Evolutionary conservation across 169 alveolate genomes (phyloP).

Genomic region (Pseudocohnilembus persalinus): DNA sequence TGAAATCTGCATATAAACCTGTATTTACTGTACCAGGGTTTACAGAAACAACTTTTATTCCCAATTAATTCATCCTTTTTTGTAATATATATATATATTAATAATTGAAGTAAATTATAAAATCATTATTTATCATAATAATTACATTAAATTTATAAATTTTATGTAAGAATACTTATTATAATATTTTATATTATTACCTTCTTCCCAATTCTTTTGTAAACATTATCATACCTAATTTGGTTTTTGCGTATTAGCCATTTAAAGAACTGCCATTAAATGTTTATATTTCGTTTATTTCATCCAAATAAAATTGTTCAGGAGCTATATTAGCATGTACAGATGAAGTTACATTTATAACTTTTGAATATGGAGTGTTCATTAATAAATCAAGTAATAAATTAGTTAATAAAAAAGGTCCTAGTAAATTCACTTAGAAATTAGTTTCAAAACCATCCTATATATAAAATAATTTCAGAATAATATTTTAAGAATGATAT

Average conservation of each 20-base stretch:
- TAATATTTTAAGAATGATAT: neutral
- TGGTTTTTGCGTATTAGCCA: neutral
- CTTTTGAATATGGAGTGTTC: slow-evolving; percentile 18
- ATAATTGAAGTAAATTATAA: too few relatives aligned
- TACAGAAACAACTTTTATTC: slow-evolving; percentile 23
- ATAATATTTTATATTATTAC: too few relatives aligned
- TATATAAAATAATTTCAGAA: slow-evolving; percentile 2
- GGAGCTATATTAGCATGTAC: slow-evolving; percentile 22
- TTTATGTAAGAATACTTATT: too few relatives aligned
- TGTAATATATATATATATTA: neutral
- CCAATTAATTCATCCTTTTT: slow-evolving; percentile 2
- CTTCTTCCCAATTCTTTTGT: slow-evolving; percentile 4
- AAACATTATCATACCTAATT: slow-evolving; percentile 5
- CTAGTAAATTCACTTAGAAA: slow-evolving; percentile 32
- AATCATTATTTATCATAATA: too few relatives aligned
- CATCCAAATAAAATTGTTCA: neutral
- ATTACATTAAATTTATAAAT: too few relatives aligned
- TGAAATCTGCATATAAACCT: slow-evolving; percentile 1
- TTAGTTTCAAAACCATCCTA: slow-evolving; percentile 32
- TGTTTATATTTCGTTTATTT: neutral
- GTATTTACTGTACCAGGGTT: slow-evolving; percentile 43
- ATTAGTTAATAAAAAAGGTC: slow-evolving; percentile 35
- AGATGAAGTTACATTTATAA: slow-evolving; percentile 34
- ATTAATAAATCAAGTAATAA: slow-evolving; percentile 17
- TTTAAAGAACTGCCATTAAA: neutral